Base-by-base conservation (phyloP, 1,139 yeast species). In the Hyphopichia wangnamkhiaoensis region DNA sequence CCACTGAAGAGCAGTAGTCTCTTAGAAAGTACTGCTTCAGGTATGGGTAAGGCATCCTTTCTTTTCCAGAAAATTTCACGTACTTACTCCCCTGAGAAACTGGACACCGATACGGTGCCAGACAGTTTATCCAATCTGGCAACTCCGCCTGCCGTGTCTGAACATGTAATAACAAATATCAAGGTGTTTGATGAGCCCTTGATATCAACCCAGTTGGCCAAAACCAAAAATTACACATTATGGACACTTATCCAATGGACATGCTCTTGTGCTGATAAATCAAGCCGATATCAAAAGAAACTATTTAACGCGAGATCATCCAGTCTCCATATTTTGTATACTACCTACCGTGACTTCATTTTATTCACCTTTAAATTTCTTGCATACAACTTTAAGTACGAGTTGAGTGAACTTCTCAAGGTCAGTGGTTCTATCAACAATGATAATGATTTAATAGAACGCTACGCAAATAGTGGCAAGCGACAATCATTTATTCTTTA, bases 171-270 rank as follows among this genome's bases (percentile, higher is more conserved):
- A 33, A 39, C 47, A 21, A 44, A 49, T 29, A 43, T 61, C 18
- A 50, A 45, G 31, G 47, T 68, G 1, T 68, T 65, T 48, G 71
- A 63, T 39, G 74, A 69, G 19, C 44, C 48, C 5, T 39, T 65
- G 4, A 39, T 69, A 5, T 48, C 62, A 10, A 41, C 18, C 7
- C 23, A 24, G 8, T 24, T 35, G 19, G 14, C 17, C 43, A 10
- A 54, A 50, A 34, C 46, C 67, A 14, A 57, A 4, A 46, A 44
- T 4, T 69, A 61, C 45, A 52, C 48, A 34, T 8, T 68, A 9
- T 67, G 73, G 74, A 42, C 49, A 8, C 44, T 69, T 33, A 41
- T 66, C 6, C 58, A 60, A 37, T 69, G 74, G 74, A 45, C 62
- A 2, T 65, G 65, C 37, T 55, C 56, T 43, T 68, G 74, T 49